phyloP scores from a whole-genome alignment of 2,329 filamentous ascomycete species.

The Microdochium paspali region DNA sequence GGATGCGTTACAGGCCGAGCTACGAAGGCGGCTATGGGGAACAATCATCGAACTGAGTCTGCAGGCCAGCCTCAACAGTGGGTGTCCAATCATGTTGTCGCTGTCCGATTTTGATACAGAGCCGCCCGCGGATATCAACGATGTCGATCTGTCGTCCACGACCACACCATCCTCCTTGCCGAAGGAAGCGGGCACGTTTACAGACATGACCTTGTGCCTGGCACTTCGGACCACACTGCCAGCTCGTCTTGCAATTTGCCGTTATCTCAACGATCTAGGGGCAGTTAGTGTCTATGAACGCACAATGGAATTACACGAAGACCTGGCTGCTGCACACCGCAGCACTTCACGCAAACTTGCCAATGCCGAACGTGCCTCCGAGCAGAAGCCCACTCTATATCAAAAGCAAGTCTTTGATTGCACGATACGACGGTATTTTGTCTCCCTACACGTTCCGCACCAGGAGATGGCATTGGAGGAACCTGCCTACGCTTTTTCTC shows the following conservation, averaged over 20 bases:
- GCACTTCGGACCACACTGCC: slow-evolving; percentile 32
- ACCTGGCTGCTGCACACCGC: slow-evolving; percentile 32
- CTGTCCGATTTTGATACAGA: slow-evolving; percentile 38
- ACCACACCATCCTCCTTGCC: slow-evolving; percentile 6
- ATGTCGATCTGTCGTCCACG: slow-evolving; percentile 34
- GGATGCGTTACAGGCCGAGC: slow-evolving; percentile 37
- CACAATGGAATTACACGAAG: slow-evolving; percentile 30
- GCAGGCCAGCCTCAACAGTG: slow-evolving; percentile 39
- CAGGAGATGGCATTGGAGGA: slow-evolving; percentile 28
- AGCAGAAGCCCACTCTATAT: slow-evolving; percentile 21
- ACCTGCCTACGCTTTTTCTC: slow-evolving; percentile 38
- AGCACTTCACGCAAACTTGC: slow-evolving; percentile 22
- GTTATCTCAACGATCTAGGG: slow-evolving; percentile 31
- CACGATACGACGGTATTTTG: slow-evolving; percentile 42
- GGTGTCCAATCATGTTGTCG: slow-evolving; percentile 37
- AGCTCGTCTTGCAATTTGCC: slow-evolving; percentile 29
- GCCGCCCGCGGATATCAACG: slow-evolving; percentile 40
- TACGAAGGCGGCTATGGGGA: slow-evolving; percentile 46
- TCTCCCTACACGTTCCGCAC: slow-evolving; percentile 46
- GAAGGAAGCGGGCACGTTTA: slow-evolving; percentile 19
- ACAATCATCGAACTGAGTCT: slow-evolving; percentile 45
- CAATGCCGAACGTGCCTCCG: slow-evolving; percentile 8
- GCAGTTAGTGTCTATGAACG: slow-evolving; percentile 30
- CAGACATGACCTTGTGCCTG: slow-evolving; percentile 40
- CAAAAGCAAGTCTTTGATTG: slow-evolving; percentile 37